Base-by-base conservation (phyloP, 2,329 filamentous ascomycete species). In the Ascochyta fabae region DNA sequence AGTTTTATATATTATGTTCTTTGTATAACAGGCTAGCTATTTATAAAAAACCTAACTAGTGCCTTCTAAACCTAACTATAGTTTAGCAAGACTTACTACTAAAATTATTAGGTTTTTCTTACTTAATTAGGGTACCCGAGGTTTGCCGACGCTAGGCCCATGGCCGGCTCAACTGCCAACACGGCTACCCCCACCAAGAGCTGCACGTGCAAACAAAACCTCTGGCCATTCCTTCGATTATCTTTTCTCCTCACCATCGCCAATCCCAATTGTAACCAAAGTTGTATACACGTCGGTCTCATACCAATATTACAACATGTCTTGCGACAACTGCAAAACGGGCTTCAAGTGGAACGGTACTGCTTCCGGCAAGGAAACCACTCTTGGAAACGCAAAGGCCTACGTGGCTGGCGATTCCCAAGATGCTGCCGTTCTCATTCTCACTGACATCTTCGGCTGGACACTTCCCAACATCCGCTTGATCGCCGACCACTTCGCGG, bases 401-500 rank as follows among this genome's bases (percentile, higher is more conserved):
- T 79, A 80, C 54, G 69, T 79, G 16, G 70, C 79, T 10, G 78
- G 79, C 58, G 75, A 78, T n/a, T 69, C 74, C 42, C 71, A 76
- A 33, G 79, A 79, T 60, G 74, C 75, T 4, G 73, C 82, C 38
- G 72, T 83, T 47, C 78, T 83, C 58, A 70, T 83, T 44, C 31
- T 72, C n/a, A 66, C 71, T 24, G 68, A 69, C 71, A 72, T 83
- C 66, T 82, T 81, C 56, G 80, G 80, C 56, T 81, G 75, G 75
- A 76, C 75, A n/a, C 75, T 81, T 44, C 65, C 71, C 29, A 82
- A 82, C 63, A 66, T 76, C 40, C 75, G 80, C 29, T 61, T 82
- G 4, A 68, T 82, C 13, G 80, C 80, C 12, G 80, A 82, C 65
- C 68, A 77, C 45, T 82, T 81, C 62, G 80, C 80, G 27, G 73